Conservation (phyloP, 805 yeast genomes). For the Wickerhamomyces pijperi region DNA sequence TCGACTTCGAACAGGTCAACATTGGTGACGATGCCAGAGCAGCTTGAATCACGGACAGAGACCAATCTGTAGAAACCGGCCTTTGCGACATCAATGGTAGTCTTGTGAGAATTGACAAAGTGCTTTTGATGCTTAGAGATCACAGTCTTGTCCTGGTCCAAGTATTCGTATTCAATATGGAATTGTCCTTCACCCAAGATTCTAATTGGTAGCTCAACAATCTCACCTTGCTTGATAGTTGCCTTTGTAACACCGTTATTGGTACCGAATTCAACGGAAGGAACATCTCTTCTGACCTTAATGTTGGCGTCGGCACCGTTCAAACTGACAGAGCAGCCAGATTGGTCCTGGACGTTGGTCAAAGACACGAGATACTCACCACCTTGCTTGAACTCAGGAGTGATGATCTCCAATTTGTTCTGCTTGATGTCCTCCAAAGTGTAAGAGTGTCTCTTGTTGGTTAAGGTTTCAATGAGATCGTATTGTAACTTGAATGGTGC, state of each 20-base stretch:
- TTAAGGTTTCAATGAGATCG: slow-evolving; percentile 47
- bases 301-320: slow-evolving; percentile 53
- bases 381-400: slow-evolving; percentile 50
- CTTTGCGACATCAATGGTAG: slow-evolving; percentile 25
- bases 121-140: slow-evolving; percentile 13
- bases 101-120: slow-evolving; percentile 17
- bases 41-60: slow-evolving; percentile 37
- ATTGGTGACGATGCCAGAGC: slow-evolving; percentile 35
- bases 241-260: slow-evolving; percentile 23
- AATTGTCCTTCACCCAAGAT: slow-evolving; percentile 50
- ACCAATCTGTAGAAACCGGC: slow-evolving; percentile 38
- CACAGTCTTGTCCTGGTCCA: slow-evolving; percentile 18
- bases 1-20: slow-evolving; percentile 26
- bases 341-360: slow-evolving; percentile 58
- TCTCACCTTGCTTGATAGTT: slow-evolving; percentile 52
- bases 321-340: slow-evolving; percentile 67
- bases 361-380: slow-evolving; percentile 64
- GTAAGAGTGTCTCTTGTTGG: slow-evolving; percentile 35
- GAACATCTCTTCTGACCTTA: slow-evolving; percentile 61
- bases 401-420: slow-evolving; percentile 29
- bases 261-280: slow-evolving; percentile 41
- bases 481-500: slow-evolving; percentile 68
- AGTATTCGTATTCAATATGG: slow-evolving; percentile 23
- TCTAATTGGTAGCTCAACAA: slow-evolving; percentile 45
- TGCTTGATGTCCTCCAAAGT: slow-evolving; percentile 28